Evolutionary conservation across 2,329 filamentous ascomycete genomes (phyloP).

Genomic region (Aspergillus sp.): DNA sequence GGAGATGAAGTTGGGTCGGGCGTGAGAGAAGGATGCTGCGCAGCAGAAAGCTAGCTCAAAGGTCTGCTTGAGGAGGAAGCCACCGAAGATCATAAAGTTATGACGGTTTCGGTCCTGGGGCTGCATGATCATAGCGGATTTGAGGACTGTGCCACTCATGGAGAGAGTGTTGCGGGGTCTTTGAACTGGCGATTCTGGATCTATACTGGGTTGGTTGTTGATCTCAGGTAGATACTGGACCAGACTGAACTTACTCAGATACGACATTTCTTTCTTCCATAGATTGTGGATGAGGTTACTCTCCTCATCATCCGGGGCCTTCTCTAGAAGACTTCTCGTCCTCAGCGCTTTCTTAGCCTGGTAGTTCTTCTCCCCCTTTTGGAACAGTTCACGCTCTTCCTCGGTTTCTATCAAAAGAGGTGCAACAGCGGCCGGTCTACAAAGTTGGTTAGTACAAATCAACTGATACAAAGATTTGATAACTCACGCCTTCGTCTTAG

Average conservation of each 20-base stretch:
- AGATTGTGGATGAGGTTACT: constrained; percentile 71
- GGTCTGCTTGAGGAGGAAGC: constrained; percentile 71
- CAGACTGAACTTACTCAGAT: constrained; percentile 48
- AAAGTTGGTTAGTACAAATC: constrained; percentile 7
- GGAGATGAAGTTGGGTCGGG: constrained; percentile 68
- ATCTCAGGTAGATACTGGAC: neutral
- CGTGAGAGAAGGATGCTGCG: constrained; percentile 68
- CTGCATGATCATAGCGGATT: constrained; percentile 72
- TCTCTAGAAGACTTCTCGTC: constrained; percentile 61
- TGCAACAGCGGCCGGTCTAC: constrained; percentile 61
- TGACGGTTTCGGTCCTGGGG: constrained; percentile 69
- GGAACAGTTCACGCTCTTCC: constrained; percentile 65
- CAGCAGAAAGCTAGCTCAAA: constrained; percentile 77
- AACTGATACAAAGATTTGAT: neutral
- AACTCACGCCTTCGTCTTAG: constrained; percentile 61
- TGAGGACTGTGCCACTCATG: constrained; percentile 64
- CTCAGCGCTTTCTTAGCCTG: constrained; percentile 64
- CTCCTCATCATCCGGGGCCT: constrained; percentile 69
- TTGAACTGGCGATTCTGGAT: constrained; percentile 54
- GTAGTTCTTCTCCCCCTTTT: constrained; percentile 65
- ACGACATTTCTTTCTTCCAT: constrained; percentile 68
- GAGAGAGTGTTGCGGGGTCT: constrained; percentile 59
- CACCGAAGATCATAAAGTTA: constrained; percentile 77
- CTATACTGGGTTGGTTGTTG: constrained; percentile 28
- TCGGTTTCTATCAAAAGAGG: constrained; percentile 62